Base-by-base conservation (phyloP, 768 basidiomycete species). In the Hypholoma fasciculare region DNA sequence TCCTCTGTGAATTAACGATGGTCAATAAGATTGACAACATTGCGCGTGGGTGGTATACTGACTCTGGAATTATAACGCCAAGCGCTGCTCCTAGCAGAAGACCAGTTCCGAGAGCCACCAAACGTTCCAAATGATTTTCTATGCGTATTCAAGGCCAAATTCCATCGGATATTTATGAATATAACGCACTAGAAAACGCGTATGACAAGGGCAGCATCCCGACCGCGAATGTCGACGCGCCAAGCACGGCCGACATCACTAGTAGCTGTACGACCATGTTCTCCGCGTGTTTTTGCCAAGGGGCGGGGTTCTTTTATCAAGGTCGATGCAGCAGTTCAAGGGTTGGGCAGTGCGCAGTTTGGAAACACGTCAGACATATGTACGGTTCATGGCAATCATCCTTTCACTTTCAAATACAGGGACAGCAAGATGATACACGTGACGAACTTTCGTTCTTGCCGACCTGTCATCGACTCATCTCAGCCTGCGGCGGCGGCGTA, bases 1-100 rank as follows among this genome's bases (percentile, higher is more conserved):
- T 51, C 91, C 92, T 74, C 91, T 92, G 66, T 55, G 58, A 36
- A 50, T 17, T 36, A 56, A 40, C 23, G 51, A 34, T 34, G 30
- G 30, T 34, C 30, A 34, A 5, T 34, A 7, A 34, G 30, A 9
- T 7, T 34, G 30, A 34, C 30, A 9, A 34, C 6, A 9, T 34
- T 34, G 30, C 30, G 30, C 9, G 30, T 30, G 26, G 43, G 20
- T 20, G 7, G 34, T 17, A 11, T 55, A 86, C 90, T 70, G 72
- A 95, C 90, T 97, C 96, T 38, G 96, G 96, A 52, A 98, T 88
- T 61, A 98, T 93, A 23, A 98, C 86, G 12, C 92, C 92, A 61
- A 98, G 74, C 0, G 93, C 94, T 2, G 96, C 89, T 3, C 96
- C 96, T 13, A 97, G 81, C 16, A 98, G 79, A 11, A 98, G 75